phyloP scores from a whole-genome alignment of 2,329 filamentous ascomycete genomes.

The Pezicula radicicola region DNA sequence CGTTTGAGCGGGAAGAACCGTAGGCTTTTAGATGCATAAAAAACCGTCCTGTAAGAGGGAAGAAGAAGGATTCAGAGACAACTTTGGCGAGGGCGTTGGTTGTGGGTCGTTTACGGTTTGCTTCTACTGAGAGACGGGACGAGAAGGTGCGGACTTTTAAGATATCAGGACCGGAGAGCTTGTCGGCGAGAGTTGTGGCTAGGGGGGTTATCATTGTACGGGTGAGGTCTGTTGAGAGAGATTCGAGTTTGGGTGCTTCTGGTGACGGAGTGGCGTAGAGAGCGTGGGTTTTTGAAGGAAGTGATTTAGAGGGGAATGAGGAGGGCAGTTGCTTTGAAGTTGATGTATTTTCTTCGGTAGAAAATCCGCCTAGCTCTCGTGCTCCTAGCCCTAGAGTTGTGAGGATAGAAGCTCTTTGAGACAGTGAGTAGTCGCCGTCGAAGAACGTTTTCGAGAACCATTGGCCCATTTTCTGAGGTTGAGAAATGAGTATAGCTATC shows the following conservation, averaged over 20 bases:
- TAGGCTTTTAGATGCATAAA: slow-evolving; percentile 59
- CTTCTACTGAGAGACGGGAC: slow-evolving; percentile 67
- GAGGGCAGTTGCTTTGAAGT: slow-evolving; percentile 22
- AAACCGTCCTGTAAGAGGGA: slow-evolving; percentile 79
- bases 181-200: slow-evolving; percentile 77
- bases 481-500: slow-evolving; percentile 74
- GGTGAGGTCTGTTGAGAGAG: slow-evolving; percentile 65
- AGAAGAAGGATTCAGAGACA: slow-evolving; percentile 77
- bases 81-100: slow-evolving; percentile 77
- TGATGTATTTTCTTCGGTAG: slow-evolving; percentile 37
- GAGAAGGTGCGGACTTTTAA: slow-evolving; percentile 91
- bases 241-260: slow-evolving; percentile 47
- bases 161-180: slow-evolving; percentile 72
- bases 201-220: slow-evolving; percentile 76
- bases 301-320: slow-evolving; percentile 75
- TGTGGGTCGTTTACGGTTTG: slow-evolving; percentile 53
- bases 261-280: slow-evolving; percentile 53
- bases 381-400: slow-evolving; percentile 78
- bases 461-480: slow-evolving; percentile 73
- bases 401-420: slow-evolving; percentile 78
- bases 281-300: slow-evolving; percentile 71
- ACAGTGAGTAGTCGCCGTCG: slow-evolving; percentile 85
- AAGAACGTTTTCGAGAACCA: slow-evolving; percentile 88
- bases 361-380: slow-evolving; percentile 78
- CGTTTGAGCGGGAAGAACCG: slow-evolving; percentile 44